Conservation (phyloP, 352 stramenopile species). For the Phytophthora tubulina region DNA sequence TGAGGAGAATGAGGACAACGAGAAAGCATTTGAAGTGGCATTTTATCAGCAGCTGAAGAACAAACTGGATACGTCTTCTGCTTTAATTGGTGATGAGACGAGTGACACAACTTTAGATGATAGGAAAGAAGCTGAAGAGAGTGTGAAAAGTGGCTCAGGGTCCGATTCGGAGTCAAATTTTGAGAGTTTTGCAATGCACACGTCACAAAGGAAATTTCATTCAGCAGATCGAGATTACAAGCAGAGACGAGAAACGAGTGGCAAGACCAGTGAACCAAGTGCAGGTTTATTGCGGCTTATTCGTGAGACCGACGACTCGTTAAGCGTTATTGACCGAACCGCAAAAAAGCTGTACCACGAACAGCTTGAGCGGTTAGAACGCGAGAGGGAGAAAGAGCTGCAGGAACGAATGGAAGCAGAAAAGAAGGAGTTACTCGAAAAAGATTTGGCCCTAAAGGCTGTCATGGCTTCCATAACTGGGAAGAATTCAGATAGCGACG, state of each 20-base stretch:
- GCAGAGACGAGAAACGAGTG: not conserved
- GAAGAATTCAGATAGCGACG: constrained; percentile 2
- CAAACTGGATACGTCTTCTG: constrained; percentile 7
- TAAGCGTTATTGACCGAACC: constrained; percentile 71
- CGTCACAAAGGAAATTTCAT: not conserved
- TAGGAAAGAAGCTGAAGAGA: not conserved
- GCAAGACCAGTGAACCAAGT: constrained; percentile 5
- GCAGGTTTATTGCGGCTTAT: constrained; percentile 56
- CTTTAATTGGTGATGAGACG: not conserved
- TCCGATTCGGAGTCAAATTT: constrained; percentile 12
- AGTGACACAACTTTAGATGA: not conserved
- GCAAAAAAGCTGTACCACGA: constrained; percentile 62
- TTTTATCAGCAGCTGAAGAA: constrained; percentile 37
- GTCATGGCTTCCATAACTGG: constrained; percentile 45
- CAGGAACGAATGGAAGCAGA: constrained; percentile 34
- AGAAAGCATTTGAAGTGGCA: constrained; percentile 25
- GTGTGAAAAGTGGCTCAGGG: constrained; percentile 1
- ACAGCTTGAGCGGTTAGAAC: constrained; percentile 41
- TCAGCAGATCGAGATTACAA: not conserved
- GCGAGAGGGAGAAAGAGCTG: constrained; percentile 29
- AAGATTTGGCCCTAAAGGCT: constrained; percentile 37
- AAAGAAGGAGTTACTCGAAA: constrained; percentile 29
- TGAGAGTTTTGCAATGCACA: not conserved
- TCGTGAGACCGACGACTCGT: constrained; percentile 71
- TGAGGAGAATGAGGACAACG: not conserved